Base-by-base conservation (phyloP, 768 basidiomycete species). In the Tulasnella sp. region DNA sequence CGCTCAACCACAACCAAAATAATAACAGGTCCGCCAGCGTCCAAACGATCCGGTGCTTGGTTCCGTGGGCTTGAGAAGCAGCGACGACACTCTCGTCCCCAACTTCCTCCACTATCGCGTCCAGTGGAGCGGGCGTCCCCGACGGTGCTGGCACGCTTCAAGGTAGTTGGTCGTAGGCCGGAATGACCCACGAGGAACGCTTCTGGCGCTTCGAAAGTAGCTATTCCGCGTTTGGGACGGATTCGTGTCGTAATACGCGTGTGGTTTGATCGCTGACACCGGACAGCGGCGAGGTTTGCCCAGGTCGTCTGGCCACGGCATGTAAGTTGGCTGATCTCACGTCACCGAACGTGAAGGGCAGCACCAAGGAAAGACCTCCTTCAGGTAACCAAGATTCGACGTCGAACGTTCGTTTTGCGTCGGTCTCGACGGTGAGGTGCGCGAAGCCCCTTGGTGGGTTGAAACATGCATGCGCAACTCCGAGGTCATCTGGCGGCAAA, bases 1-100 rank as follows among this genome's bases (percentile, higher is more conserved):
- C 78, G 7, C 44, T 4, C 42, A 79, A 40, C 78, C 78, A 79
- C 22, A 79, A 41, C 78, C 78, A 79, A 12, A 79, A 79, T 6
- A 79, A 22, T 44, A 79, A 46, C 2, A 79, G 46, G 73, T 79
- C 78, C 58, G 40, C 64, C 11, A 42, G 69, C 11, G 78, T 73
- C 78, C 78, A 79, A 2, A 41, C 24, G 60, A 79, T 74, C 8
- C 40, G 31, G 11, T 79, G 20, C 12, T 60, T 41, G 12, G 78
- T 50, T 8, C 78, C 78, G 41, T 79, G 78, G 44, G 69, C 44
- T 44, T 48, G 28, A 14, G 69, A 28, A 7, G 78, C 73, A 22
- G n/a, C 42, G 24, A 42, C 42, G 42, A 41, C 40, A 6, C 42
- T 60, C 69, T 60, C 12, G 18, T 20, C 37, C 1, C 77, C 58